phyloP scores from a whole-genome alignment of 495 filamentous ascomycete species.

The Aspergillus haitiensis region DNA sequence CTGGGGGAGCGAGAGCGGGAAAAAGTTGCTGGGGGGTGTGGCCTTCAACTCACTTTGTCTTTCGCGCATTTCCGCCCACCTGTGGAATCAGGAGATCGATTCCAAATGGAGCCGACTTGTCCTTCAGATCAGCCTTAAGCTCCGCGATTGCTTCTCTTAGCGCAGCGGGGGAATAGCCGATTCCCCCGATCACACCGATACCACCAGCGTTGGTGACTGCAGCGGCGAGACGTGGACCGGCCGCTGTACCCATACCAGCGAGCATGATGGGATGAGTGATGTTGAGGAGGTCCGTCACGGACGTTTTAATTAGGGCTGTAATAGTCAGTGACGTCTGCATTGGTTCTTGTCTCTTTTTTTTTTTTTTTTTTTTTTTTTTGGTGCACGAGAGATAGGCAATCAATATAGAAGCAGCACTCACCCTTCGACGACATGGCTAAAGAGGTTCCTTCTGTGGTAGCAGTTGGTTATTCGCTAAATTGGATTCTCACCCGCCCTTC shows the following conservation, averaged over 20 bases:
- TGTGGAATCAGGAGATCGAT: conserved; percentile 93
- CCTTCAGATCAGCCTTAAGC: conserved; percentile 80
- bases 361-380: not conserved
- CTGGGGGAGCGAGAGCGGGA: too few species aligned
- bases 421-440: too few species aligned
- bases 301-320: conserved; percentile 78
- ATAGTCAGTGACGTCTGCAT: not conserved
- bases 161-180: conserved; percentile 97
- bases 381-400: too few species aligned
- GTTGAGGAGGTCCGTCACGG: conserved; percentile 88
- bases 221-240: conserved; percentile 92
- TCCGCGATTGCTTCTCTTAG: conserved; percentile 89
- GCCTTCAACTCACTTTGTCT: conserved; percentile 92
- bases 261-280: conserved; percentile 95
- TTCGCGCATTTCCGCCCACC: conserved; percentile 87
- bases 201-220: conserved; percentile 97
- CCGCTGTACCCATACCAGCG: conserved; percentile 98
- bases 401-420: too few species aligned
- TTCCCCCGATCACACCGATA: conserved; percentile 91
- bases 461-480: too few species aligned
- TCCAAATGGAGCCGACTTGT: conserved; percentile 97
- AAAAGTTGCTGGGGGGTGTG: too few species aligned
- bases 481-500: too few species aligned
- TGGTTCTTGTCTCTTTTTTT: not conserved
- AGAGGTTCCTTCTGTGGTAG: too few species aligned